Evolutionary conservation across 2,329 filamentous ascomycete genomes (phyloP).

Genomic region (Fusarium sp.): DNA sequence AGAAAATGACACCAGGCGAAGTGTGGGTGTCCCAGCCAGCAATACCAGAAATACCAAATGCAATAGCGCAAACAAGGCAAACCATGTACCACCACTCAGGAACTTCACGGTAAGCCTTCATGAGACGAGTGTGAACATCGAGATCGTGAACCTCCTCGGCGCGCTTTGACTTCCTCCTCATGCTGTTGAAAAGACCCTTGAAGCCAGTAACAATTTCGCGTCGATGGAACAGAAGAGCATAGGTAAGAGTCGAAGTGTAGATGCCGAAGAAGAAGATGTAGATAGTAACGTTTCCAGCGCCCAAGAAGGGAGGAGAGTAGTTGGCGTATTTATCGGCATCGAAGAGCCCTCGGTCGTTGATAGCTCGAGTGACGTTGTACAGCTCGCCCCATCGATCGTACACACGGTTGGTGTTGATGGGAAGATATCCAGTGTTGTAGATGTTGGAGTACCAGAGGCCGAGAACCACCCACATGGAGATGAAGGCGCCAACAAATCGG

Average conservation of each 20-base stretch:
- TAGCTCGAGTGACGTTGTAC: slow-evolving; percentile 57
- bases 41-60: slow-evolving; percentile 57
- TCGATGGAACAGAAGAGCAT: slow-evolving; percentile 61
- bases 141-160: slow-evolving; percentile 49
- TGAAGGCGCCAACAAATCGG: slow-evolving; percentile 65
- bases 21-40: slow-evolving; percentile 61
- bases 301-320: slow-evolving; percentile 63
- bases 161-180: slow-evolving; percentile 53
- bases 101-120: slow-evolving; percentile 57
- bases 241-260: slow-evolving; percentile 61
- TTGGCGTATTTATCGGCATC: slow-evolving; percentile 55
- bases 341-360: slow-evolving; percentile 56
- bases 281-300: slow-evolving; percentile 59
- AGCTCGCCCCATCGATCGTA: slow-evolving; percentile 58
- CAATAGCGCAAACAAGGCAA: slow-evolving; percentile 54
- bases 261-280: slow-evolving; percentile 66
- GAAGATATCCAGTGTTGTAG: slow-evolving; percentile 65
- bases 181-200: slow-evolving; percentile 56
- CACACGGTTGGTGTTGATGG: slow-evolving; percentile 61
- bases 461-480: slow-evolving; percentile 63
- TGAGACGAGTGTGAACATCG: slow-evolving; percentile 60
- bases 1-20: slow-evolving; percentile 60
- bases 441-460: slow-evolving; percentile 67
- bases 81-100: slow-evolving; percentile 65
- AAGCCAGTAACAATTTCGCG: slow-evolving; percentile 61